phyloP scores from a whole-genome alignment of 164 flowering plant species.

The Umbilicus rupestris region DNA sequence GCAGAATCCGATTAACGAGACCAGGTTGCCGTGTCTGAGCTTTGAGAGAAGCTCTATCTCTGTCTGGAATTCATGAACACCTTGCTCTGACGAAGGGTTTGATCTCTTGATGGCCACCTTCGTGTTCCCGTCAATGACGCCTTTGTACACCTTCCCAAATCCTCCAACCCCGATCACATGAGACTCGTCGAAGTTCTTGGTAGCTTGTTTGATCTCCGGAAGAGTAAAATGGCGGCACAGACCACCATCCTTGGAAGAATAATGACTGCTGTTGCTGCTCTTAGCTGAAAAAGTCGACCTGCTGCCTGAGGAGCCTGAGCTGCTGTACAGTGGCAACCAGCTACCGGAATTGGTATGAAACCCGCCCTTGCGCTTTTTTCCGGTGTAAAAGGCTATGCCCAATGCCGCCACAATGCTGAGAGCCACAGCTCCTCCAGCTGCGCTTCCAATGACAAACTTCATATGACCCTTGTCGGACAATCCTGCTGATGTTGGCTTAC shows the following conservation, averaged over 20 bases:
- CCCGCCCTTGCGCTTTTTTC: slow-evolving; percentile 10
- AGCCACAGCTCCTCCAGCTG: slow-evolving; percentile 44
- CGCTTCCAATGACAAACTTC: slow-evolving; percentile 26
- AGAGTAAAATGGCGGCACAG: slow-evolving; percentile 40
- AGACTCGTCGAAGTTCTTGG: slow-evolving; percentile 40
- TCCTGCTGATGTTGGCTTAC: not conserved
- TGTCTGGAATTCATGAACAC: slow-evolving; percentile 43
- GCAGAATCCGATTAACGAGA: slow-evolving; percentile 58
- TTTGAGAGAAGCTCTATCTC: slow-evolving; percentile 64
- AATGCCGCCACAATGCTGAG: slow-evolving; percentile 34
- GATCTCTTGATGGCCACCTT: slow-evolving; percentile 50
- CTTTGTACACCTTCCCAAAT: slow-evolving; percentile 57
- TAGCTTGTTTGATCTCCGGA: slow-evolving; percentile 37
- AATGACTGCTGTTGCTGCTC: slow-evolving; percentile 22
- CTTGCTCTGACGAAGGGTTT: slow-evolving; percentile 53
- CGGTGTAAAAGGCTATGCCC: slow-evolving; percentile 13
- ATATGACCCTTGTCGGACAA: not conserved
- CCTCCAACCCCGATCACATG: slow-evolving; percentile 58
- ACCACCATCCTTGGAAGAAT: slow-evolving; percentile 28
- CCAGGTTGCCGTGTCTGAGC: slow-evolving; percentile 60
- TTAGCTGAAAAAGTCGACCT: slow-evolving; percentile 31
- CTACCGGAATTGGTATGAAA: slow-evolving; percentile 8
- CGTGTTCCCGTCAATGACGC: slow-evolving; percentile 29
- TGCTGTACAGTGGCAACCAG: slow-evolving; percentile 40
- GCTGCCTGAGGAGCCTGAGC: slow-evolving; percentile 25